phyloP scores from a whole-genome alignment of 129 eudicot species.

The Rutidosis leptorrhynchoides region DNA sequence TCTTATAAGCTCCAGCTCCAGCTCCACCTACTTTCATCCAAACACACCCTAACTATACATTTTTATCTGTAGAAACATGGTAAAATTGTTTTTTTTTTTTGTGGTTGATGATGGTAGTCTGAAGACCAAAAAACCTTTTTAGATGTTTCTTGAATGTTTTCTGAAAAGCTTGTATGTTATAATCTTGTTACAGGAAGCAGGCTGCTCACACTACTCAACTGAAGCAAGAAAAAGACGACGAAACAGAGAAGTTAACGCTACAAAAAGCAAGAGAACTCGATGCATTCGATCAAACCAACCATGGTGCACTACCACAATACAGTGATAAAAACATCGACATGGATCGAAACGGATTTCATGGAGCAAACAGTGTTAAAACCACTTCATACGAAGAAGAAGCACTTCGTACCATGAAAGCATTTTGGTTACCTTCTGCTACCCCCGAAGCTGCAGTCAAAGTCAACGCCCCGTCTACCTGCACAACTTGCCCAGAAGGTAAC shows the following conservation, averaged over 20 bases:
- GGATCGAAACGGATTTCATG: slow-evolving; percentile 76
- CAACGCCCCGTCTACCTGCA: slow-evolving; percentile 68
- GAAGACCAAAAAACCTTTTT: not conserved
- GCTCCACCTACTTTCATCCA: too few relatives aligned
- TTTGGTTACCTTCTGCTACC: slow-evolving; percentile 96
- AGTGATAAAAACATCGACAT: slow-evolving; percentile 61
- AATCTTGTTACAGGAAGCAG: slow-evolving; percentile 58
- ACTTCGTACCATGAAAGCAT: slow-evolving; percentile 94
- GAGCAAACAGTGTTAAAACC: slow-evolving; percentile 89
- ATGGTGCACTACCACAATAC: slow-evolving; percentile 89
- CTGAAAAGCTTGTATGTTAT: slow-evolving; percentile 4
- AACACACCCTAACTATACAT: not conserved
- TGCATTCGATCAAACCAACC: slow-evolving; percentile 92
- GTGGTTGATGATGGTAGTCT: not conserved
- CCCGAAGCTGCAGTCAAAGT: slow-evolving; percentile 88
- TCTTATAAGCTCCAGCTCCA: too few relatives aligned
- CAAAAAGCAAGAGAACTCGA: slow-evolving; percentile 92
- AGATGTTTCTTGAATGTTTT: not conserved
- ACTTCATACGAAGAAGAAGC: slow-evolving; percentile 96
- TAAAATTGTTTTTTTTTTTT: too few relatives aligned
- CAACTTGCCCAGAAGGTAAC: slow-evolving; percentile 83
- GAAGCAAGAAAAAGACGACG: slow-evolving; percentile 87
- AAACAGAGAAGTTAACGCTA: slow-evolving; percentile 60
- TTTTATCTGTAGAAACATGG: not conserved
- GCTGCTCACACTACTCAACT: slow-evolving; percentile 75